These are phyloP conservation scores for Psilocybe cyanescens DNA, from an alignment of 768 basidiomycete genomes.

Conservation along the genomic window DNA sequence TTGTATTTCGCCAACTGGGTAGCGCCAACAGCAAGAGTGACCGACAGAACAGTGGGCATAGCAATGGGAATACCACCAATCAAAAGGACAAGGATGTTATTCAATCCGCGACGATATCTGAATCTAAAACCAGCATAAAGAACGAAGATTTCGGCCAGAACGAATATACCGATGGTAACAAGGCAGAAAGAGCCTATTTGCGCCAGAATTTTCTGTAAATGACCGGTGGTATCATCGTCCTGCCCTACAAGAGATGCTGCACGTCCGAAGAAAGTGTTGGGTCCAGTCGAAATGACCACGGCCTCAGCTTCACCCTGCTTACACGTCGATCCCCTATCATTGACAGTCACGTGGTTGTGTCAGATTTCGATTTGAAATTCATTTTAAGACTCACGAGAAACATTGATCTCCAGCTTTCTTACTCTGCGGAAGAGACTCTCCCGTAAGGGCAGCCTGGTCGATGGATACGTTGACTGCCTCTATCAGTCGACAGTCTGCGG, in stretches of 20 bases:
- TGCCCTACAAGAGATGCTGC: constrained; percentile 97
- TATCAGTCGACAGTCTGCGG: constrained; percentile 95
- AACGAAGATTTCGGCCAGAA: constrained; percentile 91
- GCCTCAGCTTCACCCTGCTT: constrained; percentile 99
- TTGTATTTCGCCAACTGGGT: constrained; percentile 99
- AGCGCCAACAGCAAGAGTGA: constrained; percentile 97
- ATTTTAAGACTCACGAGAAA: constrained; percentile 80
- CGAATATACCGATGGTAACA: constrained; percentile 94
- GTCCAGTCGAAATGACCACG: constrained; percentile 96
- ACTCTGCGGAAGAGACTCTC: constrained; percentile 90
- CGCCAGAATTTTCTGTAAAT: constrained; percentile 98
- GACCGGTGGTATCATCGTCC: constrained; percentile 97
- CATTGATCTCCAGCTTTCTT: constrained; percentile 97
- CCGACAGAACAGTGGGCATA: constrained; percentile 98
- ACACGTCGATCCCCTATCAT: constrained; percentile 86
- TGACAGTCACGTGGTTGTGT: constrained; percentile 9
- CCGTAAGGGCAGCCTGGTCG: constrained; percentile 97
- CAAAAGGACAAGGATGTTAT: constrained; percentile 97
- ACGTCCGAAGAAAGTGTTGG: constrained; percentile 99
- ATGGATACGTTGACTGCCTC: constrained; percentile 98
- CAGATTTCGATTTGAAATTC: not conserved
- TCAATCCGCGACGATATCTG: constrained; percentile 90
- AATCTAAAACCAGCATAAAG: constrained; percentile 94
- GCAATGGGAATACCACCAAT: constrained; percentile 99
- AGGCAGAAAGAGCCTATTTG: constrained; percentile 98